Evolutionary conservation across 2,329 filamentous ascomycete species (phyloP), one percentile per base, ranked within the genome.

Genomic region (Fusarium acutatum): DNA sequence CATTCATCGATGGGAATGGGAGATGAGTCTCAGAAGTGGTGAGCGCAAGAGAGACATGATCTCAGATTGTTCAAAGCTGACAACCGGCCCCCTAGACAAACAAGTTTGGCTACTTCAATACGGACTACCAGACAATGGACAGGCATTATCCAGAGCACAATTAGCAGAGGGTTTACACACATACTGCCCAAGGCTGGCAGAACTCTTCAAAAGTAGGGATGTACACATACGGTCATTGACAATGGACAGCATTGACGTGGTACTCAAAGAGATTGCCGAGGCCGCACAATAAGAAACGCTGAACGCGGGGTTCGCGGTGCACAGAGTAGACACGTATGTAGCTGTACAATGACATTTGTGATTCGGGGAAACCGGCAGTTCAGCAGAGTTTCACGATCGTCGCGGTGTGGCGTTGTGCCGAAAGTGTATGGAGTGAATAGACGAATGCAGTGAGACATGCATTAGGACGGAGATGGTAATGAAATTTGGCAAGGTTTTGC

Each of bases 1-100:
- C 32, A 71, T 71, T 11, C 67, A 69, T 28, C 18, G 66, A 15
- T 71, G 65, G 67, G 67, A 71, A 28, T 71, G 66, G 66, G 60
- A 71, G 20, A 49, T 71, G 54, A 71, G 65, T 28, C 66, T 71
- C 4, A 13, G 37, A 52, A 69, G 67, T 13, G 49, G 67, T 71
- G 10, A 60, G 67, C n/a, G 6, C 6, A 24, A 11, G 17, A 26
- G 30, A 34, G 8, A 34, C 30, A 24, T 1, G 7, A 34, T 60
- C 1, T 28, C 8, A 18, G 1, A 8, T 8, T 12, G 5, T 41
- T 58, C 28, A 1, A 18, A 13, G n/a, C 17, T 44, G 47, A 53
- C 22, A 38, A 13, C 20, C 38, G n/a, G 12, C 13, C 8, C 4
- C 12, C 13, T 18, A 71, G 67, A 70, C 6, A 71, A 71, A 24